These are phyloP conservation scores for Cyberlindnera euphorbiae DNA, from an alignment of 805 yeast species.

Conservation along the genomic window DNA sequence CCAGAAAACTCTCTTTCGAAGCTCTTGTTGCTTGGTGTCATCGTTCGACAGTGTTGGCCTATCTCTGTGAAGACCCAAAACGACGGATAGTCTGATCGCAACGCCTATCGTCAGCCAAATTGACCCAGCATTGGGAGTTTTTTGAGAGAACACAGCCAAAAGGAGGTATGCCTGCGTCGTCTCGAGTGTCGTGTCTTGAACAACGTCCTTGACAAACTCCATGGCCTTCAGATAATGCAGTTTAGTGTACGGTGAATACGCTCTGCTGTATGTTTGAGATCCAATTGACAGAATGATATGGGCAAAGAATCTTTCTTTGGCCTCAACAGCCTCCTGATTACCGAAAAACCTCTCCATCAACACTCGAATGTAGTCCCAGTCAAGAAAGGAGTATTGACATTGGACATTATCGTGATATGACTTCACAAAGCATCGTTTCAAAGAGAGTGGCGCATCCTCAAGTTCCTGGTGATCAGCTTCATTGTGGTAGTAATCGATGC, in stretches of 20 bases:
- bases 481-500: slow-evolving; percentile 19
- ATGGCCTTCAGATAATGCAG: slow-evolving; percentile 30
- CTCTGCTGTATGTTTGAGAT: slow-evolving; percentile 19
- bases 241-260: slow-evolving; percentile 17
- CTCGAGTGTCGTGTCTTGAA: slow-evolving; percentile 23
- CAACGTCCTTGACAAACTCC: slow-evolving; percentile 21
- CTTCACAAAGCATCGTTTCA: slow-evolving; percentile 8
- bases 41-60: background rate
- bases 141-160: slow-evolving; percentile 30
- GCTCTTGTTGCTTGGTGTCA: slow-evolving; percentile 11
- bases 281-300: slow-evolving; percentile 32
- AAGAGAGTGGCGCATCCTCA: slow-evolving; percentile 15
- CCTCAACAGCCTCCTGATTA: slow-evolving; percentile 10
- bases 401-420: slow-evolving; percentile 30
- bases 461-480: slow-evolving; percentile 8
- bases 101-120: slow-evolving; percentile 31
- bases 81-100: slow-evolving; percentile 29
- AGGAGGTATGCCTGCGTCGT: slow-evolving; percentile 32
- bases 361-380: slow-evolving; percentile 23
- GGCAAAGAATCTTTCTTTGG: slow-evolving; percentile 24
- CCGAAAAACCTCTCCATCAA: slow-evolving; percentile 20
- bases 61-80: slow-evolving; percentile 29
- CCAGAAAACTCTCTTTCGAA: slow-evolving; percentile 31
- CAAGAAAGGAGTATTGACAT: slow-evolving; percentile 32
- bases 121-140: slow-evolving; percentile 31